These are phyloP conservation scores for Phialophora expanda DNA, from an alignment of 2,329 filamentous ascomycete genomes.

Conservation along the genomic window DNA sequence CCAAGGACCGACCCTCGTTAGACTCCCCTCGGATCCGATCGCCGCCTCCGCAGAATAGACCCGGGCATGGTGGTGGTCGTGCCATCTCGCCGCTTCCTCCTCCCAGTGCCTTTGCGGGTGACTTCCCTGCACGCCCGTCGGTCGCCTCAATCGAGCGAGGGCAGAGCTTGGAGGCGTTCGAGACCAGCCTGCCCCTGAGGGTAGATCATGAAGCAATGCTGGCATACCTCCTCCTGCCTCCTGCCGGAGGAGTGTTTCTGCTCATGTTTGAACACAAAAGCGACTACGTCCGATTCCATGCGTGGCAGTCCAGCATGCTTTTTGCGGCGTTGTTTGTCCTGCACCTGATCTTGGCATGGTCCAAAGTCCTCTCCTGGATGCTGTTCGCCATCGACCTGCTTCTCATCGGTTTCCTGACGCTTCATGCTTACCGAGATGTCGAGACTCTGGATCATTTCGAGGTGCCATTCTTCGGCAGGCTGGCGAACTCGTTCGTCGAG, in stretches of 20 bases:
- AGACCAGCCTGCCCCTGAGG: conserved; percentile 84
- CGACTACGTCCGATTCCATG: conserved; percentile 96
- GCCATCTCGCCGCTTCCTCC: conserved; percentile 52
- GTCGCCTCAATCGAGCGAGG: conserved; percentile 55
- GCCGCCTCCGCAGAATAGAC: conserved; percentile 55
- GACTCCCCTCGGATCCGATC: conserved; percentile 62
- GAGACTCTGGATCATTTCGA: conserved; percentile 74
- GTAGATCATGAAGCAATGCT: conserved; percentile 89
- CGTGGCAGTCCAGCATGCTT: conserved; percentile 87
- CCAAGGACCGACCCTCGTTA: conserved; percentile 43
- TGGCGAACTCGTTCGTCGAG: conserved; percentile 89
- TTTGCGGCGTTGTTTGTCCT: conserved; percentile 74
- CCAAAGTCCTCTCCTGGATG: conserved; percentile 79
- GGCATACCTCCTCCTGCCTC: conserved; percentile 84
- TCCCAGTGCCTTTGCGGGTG: conserved; percentile 48
- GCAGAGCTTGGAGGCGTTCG: conserved; percentile 76
- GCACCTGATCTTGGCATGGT: conserved; percentile 87
- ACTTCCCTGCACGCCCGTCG: conserved; percentile 38
- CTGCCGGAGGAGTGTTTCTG: conserved; percentile 81
- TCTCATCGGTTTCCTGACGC: conserved; percentile 75
- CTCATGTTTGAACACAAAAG: conserved; percentile 90
- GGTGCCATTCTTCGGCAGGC: conserved; percentile 80
- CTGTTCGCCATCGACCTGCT: conserved; percentile 76
- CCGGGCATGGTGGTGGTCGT: conserved; percentile 51
- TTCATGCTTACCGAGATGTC: conserved; percentile 83